Conservation (phyloP, 202 grass and related monocot species). For the Sporobolus alterniflorus region DNA sequence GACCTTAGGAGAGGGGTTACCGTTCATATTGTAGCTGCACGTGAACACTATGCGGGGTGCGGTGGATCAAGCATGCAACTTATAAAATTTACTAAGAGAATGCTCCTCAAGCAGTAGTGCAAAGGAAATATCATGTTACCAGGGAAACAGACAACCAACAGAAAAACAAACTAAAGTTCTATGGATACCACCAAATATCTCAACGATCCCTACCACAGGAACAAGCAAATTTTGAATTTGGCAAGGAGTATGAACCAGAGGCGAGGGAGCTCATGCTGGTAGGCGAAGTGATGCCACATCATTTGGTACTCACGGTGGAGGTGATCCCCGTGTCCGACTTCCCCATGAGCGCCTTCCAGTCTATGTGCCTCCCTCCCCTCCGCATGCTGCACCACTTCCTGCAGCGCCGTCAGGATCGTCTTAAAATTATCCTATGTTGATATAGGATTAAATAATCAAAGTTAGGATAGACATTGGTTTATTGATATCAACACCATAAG, state of each 20-base stretch:
- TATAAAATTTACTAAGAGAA: too few species aligned
- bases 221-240: neutral
- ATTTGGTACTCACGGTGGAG: constrained; percentile 92
- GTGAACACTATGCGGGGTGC: too few species aligned
- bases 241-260: constrained; percentile 56
- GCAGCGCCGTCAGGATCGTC: constrained; percentile 71
- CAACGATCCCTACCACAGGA: neutral
- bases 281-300: constrained; percentile 94
- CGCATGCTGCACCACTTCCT: constrained; percentile 79
- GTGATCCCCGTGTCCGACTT: constrained; percentile 89
- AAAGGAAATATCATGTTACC: constrained; percentile 21
- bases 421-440: too few species aligned
- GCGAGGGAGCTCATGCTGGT: constrained; percentile 59
- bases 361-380: constrained; percentile 49
- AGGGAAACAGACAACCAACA: constrained; percentile 15
- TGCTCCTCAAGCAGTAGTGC: too few species aligned
- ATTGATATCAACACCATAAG: too few species aligned
- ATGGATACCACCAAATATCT: constrained; percentile 1
- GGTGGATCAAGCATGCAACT: too few species aligned
- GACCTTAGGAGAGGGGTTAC: too few species aligned
- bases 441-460: too few species aligned
- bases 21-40: too few species aligned
- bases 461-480: too few species aligned
- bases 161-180: constrained; percentile 3
- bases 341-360: constrained; percentile 79